phyloP scores from a whole-genome alignment of 1,284 basidiomycete genomes.

The Bondarzewia mesenterica region DNA sequence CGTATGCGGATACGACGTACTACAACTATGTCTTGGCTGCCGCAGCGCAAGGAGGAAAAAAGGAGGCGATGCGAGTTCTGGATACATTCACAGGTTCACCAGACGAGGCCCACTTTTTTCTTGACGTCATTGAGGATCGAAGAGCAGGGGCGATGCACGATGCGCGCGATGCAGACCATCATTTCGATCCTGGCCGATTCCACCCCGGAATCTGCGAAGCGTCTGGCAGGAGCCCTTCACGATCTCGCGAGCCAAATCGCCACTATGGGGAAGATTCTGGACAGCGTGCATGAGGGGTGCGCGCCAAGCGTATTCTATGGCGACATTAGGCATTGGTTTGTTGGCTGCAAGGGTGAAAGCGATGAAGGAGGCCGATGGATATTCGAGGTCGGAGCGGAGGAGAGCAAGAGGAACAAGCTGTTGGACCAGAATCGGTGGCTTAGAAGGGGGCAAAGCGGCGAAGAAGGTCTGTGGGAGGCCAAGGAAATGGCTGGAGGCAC shows the following conservation, averaged over 20 bases:
- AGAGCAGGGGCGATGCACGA: constrained; percentile 40
- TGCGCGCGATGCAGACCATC: constrained; percentile 44
- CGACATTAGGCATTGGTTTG: constrained; percentile 7
- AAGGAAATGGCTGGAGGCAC: constrained; percentile 7
- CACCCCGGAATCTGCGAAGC: constrained; percentile 26
- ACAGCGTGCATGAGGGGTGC: constrained; percentile 23
- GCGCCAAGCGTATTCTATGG: constrained; percentile 8
- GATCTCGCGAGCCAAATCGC: constrained; percentile 36
- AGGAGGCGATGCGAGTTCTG: constrained; percentile 19
- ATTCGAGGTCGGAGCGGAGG: background rate
- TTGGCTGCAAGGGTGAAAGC: constrained; percentile 1
- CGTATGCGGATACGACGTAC: constrained; percentile 52
- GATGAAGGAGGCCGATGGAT: background rate
- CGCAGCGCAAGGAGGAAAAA: constrained; percentile 6
- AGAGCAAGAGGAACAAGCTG: background rate
- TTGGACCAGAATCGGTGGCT: constrained; percentile 2
- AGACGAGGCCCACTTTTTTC: constrained; percentile 52
- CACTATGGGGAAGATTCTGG: constrained; percentile 36
- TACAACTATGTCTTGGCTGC: constrained; percentile 37
- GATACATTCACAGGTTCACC: constrained; percentile 39
- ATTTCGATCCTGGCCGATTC: constrained; percentile 21
- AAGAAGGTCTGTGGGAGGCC: constrained; percentile 1
- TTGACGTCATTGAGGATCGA: constrained; percentile 48
- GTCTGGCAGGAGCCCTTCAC: constrained; percentile 29
- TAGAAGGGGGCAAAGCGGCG: background rate